A percentile compares a stretch with the other conserved stretches of the same genome.
These are phyloP conservation scores for Cladorrhinum sp. DNA, from an alignment of 2,329 filamentous ascomycete genomes.

Conservation along the genomic window DNA sequence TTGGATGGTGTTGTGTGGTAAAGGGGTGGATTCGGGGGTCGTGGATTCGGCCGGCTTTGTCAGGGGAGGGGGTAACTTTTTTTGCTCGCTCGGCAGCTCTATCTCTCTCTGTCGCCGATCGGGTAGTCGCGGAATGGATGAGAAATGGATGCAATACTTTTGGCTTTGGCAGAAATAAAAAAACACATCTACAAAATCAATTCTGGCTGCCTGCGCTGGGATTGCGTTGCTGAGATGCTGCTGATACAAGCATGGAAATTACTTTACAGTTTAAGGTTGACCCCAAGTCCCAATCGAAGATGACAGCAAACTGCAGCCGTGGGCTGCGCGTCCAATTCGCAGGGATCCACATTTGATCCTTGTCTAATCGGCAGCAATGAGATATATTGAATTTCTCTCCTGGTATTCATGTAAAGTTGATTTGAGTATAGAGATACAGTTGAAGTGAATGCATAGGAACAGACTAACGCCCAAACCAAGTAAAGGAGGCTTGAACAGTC, in stretches of 20 bases:
- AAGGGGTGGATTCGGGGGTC: not conserved
- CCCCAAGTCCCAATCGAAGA: not conserved
- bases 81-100: not conserved
- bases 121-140: not conserved
- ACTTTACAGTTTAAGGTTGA: not conserved
- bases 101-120: too few relatives aligned
- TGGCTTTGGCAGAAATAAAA: not conserved
- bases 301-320: not conserved
- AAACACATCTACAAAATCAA: not conserved
- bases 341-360: not conserved
- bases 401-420: too few relatives aligned
- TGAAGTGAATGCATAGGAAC: not conserved
- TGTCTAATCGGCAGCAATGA: not conserved
- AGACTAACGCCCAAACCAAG: too few relatives aligned
- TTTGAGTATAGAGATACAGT: too few relatives aligned
- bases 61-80: not conserved
- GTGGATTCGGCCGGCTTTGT: conserved; percentile 3
- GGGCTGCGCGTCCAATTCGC: not conserved
- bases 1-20: not conserved
- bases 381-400: not conserved
- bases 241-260: not conserved
- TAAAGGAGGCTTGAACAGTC: not conserved
- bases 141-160: not conserved
- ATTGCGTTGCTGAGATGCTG: not conserved
- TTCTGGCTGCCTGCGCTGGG: not conserved